phyloP scores from a whole-genome alignment of 345 rosid species.

The Sonneratia alba region DNA sequence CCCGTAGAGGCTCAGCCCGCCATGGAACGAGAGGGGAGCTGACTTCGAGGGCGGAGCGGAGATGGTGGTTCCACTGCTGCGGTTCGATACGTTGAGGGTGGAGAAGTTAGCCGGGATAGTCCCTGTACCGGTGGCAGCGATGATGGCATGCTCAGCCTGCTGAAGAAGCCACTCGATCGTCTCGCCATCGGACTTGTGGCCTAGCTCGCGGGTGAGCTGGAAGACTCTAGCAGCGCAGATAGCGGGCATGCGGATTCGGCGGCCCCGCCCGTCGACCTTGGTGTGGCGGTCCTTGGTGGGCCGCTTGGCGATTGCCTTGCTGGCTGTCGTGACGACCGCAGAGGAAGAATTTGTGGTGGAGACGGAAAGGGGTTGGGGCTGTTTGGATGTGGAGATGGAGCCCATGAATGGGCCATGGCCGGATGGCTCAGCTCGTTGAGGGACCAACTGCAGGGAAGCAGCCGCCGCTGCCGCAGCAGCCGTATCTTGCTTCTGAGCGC shows the following conservation, averaged over 20 bases:
- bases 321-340: constrained; percentile 10
- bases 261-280: constrained; percentile 81
- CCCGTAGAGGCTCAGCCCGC: constrained; percentile 42
- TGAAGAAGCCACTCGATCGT: constrained; percentile 80
- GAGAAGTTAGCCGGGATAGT: constrained; percentile 92
- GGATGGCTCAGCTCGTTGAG: constrained; percentile 3
- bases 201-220: constrained; percentile 63
- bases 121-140: constrained; percentile 72
- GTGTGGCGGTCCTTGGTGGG: constrained; percentile 79
- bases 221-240: constrained; percentile 77
- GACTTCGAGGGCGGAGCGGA: constrained; percentile 51
- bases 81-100: constrained; percentile 54
- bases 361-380: constrained; percentile 3
- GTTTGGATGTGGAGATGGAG: constrained; percentile 17
- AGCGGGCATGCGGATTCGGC: constrained; percentile 84
- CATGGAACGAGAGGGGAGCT: constrained; percentile 48
- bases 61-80: constrained; percentile 48
- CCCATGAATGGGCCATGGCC: constrained; percentile 31
- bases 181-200: constrained; percentile 79
- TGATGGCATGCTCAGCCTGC: constrained; percentile 75
- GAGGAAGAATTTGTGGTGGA: constrained; percentile 12
- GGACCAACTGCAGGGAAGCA: constrained; percentile 25
- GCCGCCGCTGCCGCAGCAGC: neutral
- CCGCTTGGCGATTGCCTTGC: constrained; percentile 31
- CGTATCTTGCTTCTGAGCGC: constrained; percentile 25